Evolutionary conservation across 371 early-diverging fungal species (phyloP).

Genomic region (Chytridiales sp.): DNA sequence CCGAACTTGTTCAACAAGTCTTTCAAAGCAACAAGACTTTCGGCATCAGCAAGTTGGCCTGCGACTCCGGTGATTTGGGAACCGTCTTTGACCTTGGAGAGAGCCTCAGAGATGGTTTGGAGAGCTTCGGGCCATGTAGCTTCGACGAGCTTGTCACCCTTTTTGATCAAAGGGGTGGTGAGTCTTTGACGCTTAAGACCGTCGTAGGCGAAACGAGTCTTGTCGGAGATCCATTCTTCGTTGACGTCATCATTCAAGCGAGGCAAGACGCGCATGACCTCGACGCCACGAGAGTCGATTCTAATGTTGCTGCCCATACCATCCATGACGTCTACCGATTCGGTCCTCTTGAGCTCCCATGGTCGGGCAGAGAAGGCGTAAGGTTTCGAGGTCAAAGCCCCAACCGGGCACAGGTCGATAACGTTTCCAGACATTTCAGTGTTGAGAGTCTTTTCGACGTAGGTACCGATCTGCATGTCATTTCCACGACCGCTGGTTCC

Average conservation of each 20-base stretch:
- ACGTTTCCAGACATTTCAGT: conserved; percentile 97
- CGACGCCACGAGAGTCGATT: conserved; percentile 92
- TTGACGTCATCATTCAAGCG: conserved; percentile 94
- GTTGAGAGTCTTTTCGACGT: conserved; percentile 81
- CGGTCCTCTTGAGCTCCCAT: conserved; percentile 96
- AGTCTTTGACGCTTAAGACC: conserved; percentile 94
- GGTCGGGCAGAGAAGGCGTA: conserved; percentile 92
- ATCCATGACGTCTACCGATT: conserved; percentile 93
- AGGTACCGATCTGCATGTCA: conserved; percentile 97
- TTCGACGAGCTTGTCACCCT: conserved; percentile 80
- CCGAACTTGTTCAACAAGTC: conserved; percentile 87
- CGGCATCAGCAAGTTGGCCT: conserved; percentile 92
- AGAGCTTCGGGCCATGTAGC: conserved; percentile 89
- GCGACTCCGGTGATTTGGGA: conserved; percentile 78
- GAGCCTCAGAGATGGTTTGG: conserved; percentile 64
- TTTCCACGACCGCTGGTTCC: conserved; percentile 96
- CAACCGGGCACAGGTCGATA: conserved; percentile 97
- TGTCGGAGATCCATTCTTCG: conserved; percentile 98
- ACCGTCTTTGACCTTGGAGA: conserved; percentile 59
- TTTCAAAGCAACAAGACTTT: conserved; percentile 78
- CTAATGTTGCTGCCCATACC: conserved; percentile 94
- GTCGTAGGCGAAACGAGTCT: conserved; percentile 93
- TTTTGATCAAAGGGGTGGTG: conserved; percentile 84
- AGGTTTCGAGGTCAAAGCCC: conserved; percentile 95
- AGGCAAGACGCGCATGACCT: conserved; percentile 95